A percentile compares a stretch with the other conserved stretches of the same genome.
These are phyloP conservation scores for Amborella trichopoda DNA, from an alignment of 164 flowering plant species.

Conservation along the genomic window DNA sequence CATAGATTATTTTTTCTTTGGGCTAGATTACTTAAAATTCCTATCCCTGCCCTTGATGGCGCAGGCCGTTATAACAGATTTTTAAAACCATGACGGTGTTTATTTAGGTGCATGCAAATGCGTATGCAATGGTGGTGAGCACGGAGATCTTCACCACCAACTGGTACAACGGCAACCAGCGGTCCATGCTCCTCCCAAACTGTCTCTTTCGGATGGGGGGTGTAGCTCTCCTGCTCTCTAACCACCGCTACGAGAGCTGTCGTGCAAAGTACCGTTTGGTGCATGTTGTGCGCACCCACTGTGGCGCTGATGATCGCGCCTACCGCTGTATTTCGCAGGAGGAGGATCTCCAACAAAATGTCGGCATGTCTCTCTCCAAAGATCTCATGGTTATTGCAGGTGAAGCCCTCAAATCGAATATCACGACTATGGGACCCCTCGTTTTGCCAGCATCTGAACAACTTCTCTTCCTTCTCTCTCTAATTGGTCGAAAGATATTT, in stretches of 20 bases:
- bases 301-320: slow-evolving; percentile 25
- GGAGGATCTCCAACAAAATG: slow-evolving; percentile 19
- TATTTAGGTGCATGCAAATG: slow-evolving; percentile 25
- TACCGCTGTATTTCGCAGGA: slow-evolving; percentile 21
- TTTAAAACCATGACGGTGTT: too few species aligned
- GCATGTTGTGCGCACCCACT: slow-evolving; percentile 42
- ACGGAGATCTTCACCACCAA: slow-evolving; percentile 24
- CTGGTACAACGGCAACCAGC: slow-evolving; percentile 16
- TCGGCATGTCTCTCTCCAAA: slow-evolving; percentile 25
- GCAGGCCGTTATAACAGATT: too few species aligned
- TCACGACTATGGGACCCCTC: slow-evolving; percentile 26
- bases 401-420: slow-evolving; percentile 31
- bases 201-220: slow-evolving; percentile 26
- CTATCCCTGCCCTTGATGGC: too few species aligned
- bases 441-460: slow-evolving; percentile 34
- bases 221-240: slow-evolving; percentile 21
- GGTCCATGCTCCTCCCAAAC: slow-evolving; percentile 27
- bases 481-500: slow-evolving; percentile 20
- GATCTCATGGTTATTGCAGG: slow-evolving; percentile 36
- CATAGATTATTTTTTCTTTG: too few species aligned
- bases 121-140: slow-evolving; percentile 19
- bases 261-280: slow-evolving; percentile 36
- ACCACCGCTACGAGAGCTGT: slow-evolving; percentile 11
- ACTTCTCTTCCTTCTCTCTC: slow-evolving; percentile 22
- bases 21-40: too few species aligned